Base-by-base conservation (phyloP, 1,284 basidiomycete species). In the Rhodofomes roseus region DNA sequence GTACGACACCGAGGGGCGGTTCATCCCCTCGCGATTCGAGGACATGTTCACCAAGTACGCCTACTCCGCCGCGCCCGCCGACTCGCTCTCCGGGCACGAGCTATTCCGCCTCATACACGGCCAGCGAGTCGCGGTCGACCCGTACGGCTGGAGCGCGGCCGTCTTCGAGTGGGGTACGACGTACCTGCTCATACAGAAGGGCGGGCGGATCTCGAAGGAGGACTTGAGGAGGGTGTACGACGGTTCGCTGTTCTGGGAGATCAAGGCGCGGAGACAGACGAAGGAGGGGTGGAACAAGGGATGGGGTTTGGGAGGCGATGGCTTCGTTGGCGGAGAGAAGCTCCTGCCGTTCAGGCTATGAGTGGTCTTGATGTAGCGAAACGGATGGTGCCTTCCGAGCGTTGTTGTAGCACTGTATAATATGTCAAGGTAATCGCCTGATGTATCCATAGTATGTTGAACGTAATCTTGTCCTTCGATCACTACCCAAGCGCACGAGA, bases 1-100 rank as follows among this genome's bases (percentile, higher is more conserved):
- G 22, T 41, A 41, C 25, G 48, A 52, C 36, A 57, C 46, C 44
- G 56, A 52, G 48, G 56, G 56, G 14, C 34, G 56, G 7, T 52
- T 57, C 48, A 57, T 57, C 48, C 56, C 56, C 23, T 36, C 46
- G 56, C 46, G 56, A 2, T 52, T 57, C 9, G 56, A 57, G 22
- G 48, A 57, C 56, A 36, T 52, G 20, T 57, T 57, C 48, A 2
- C 34, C 5, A 46, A 57, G 48, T 20, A 39, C 43, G n/a, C 43
- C 12, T 39, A 3, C 16, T 39, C 12, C 9, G 4, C 7, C 37
- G n/a, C 6, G 11, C 20, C 20, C 20, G 48, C 37, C 14, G 56
- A 57, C 34, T 22, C 40, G 12, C 48, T 57, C 20, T 48, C 36
- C 23, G 48, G 48, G 11, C 22, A 9, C 12, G 36, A 52, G n/a